Evolutionary conservation across 2,329 filamentous ascomycete genomes (phyloP).

Genomic region (Colletotrichum tropicale): DNA sequence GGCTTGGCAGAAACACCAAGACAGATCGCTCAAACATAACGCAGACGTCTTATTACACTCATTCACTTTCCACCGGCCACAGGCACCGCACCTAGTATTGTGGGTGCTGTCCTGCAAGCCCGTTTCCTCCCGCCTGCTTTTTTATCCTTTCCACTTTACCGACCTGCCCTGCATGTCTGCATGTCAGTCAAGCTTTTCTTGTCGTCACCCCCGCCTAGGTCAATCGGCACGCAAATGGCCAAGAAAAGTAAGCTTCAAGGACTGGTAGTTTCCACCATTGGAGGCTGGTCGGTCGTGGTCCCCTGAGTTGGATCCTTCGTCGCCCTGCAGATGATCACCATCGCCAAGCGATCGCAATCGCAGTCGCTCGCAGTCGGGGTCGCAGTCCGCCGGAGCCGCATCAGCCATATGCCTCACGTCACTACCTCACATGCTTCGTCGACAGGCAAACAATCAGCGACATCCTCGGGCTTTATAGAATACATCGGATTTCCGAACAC

Average conservation of each 20-base stretch:
- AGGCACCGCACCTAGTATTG: background rate
- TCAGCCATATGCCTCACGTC: background rate
- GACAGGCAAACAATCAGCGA: background rate
- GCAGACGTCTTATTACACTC: background rate
- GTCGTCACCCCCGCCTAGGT: background rate
- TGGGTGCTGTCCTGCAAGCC: background rate
- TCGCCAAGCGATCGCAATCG: background rate
- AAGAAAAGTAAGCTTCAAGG: background rate
- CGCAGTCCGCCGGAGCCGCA: background rate
- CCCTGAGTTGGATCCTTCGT: background rate
- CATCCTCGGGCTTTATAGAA: background rate
- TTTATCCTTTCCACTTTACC: background rate
- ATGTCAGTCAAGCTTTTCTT: background rate
- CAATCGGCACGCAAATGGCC: background rate
- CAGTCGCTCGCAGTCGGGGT: background rate
- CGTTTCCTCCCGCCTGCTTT: background rate
- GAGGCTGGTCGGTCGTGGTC: background rate
- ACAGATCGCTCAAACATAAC: background rate
- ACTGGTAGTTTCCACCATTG: background rate
- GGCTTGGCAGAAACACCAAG: conserved; percentile 14
- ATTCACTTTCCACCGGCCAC: background rate
- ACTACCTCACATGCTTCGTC: background rate
- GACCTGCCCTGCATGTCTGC: background rate
- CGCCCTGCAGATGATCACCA: background rate
- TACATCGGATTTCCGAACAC: background rate